Base-by-base conservation (phyloP, 1,284 basidiomycete species). In the Heterobasidion occidentale region DNA sequence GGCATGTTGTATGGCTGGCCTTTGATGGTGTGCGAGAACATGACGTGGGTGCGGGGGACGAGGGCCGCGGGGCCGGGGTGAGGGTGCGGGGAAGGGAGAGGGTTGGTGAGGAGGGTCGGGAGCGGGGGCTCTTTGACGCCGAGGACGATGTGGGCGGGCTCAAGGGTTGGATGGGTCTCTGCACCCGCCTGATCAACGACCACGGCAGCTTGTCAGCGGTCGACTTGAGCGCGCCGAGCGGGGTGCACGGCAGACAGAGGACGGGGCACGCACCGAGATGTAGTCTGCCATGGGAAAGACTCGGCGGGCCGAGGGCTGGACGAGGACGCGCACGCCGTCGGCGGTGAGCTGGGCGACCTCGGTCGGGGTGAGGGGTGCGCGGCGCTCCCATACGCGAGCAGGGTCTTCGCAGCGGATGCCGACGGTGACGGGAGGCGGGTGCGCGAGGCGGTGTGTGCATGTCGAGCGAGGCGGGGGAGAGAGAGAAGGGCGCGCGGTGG, bases 1-100 rank as follows among this genome's bases (percentile, higher is more conserved):
- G 84, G 81, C 62, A 86, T 89, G 65, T 96, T 96, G 72, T 94
- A 94, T 11, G 76, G 68, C 70, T 96, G 90, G 0, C 88, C 87
- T 70, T 96, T 96, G 62, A 85, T 83, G 0, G 92, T 94, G 69
- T 95, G 93, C 35, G 88, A 92, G 76, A 96, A 96, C 86, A 93
- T 92, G 58, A 94, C 70, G 61, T 91, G 84, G 2, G 86, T 90
- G 19, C 85, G 78, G 7, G 77, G 68, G 9, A 71, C 62, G 2
- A 62, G 55, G 2, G 46, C 20, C 20, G 54, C 35, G 36, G 17
- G 33, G 35, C 1, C 12, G 47, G 33, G 33, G 8, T 17, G 5
- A 61, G 56, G 62, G 58, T 46, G 64, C 57, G 65, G 70, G 27
- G 67, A 62, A n/a, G 65, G 64, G 6, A 74, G 62, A 5, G 79